Evolutionary conservation across 1,139 yeast species (phyloP).

Genomic region (Yamadazyma dushanensis): DNA sequence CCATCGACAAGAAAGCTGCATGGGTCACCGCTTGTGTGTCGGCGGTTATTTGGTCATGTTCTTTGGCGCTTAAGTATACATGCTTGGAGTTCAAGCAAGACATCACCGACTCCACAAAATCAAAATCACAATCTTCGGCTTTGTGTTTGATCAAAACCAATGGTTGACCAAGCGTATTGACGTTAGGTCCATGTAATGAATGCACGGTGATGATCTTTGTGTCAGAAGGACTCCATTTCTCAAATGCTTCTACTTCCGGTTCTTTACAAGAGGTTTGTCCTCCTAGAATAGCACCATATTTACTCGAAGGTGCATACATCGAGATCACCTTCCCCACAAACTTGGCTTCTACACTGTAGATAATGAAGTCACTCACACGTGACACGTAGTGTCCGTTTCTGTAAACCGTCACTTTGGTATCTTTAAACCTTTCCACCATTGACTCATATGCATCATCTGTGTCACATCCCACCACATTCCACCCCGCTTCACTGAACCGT

Average conservation of each 20-base stretch:
- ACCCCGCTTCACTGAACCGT: constrained; percentile 76
- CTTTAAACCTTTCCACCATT: constrained; percentile 40
- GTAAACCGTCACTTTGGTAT: constrained; percentile 54
- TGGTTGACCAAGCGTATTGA: constrained; percentile 88
- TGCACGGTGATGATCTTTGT: constrained; percentile 84
- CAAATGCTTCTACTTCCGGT: constrained; percentile 88
- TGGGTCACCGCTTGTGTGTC: constrained; percentile 99
- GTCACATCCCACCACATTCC: constrained; percentile 92
- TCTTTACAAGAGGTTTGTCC: constrained; percentile 96
- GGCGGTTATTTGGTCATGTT: constrained; percentile 93
- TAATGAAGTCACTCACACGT: constrained; percentile 73
- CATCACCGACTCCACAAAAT: constrained; percentile 63
- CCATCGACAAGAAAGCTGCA: constrained; percentile 96
- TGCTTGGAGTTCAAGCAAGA: constrained; percentile 74
- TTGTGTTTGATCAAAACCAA: constrained; percentile 80
- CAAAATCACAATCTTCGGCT: constrained; percentile 54
- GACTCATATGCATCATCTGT: constrained; percentile 63
- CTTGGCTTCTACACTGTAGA: constrained; percentile 91
- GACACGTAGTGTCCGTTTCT: constrained; percentile 83
- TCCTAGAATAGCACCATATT: constrained; percentile 88
- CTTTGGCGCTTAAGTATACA: constrained; percentile 76
- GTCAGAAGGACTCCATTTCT: constrained; percentile 69
- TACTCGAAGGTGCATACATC: constrained; percentile 82
- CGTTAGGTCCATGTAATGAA: constrained; percentile 93
- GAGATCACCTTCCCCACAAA: constrained; percentile 70